Base-by-base conservation (phyloP, 495 filamentous ascomycete genomes). In the Parathielavia hyrcaniae region DNA sequence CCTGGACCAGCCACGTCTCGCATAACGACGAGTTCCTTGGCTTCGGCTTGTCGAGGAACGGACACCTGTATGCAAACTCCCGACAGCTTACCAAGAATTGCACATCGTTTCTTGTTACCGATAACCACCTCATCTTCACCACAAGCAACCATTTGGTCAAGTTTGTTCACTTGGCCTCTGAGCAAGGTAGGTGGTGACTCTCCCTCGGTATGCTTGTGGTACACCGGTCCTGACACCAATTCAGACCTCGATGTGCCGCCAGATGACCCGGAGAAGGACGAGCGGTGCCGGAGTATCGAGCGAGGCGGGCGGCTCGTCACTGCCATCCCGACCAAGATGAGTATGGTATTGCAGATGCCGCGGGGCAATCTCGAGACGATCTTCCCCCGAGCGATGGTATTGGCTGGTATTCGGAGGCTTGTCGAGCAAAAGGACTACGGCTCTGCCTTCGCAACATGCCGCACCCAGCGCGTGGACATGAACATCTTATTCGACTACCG, bases 401-500 rank as follows among this genome's bases (percentile, higher is more conserved):
- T 98, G 58, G 89, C 90, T 0, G 90, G 92, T 19, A 89, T 97
- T 43, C 81, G 93, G 44, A 79, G 82, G 38, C 84, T 85, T 41
- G 88, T 98, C 52, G 86, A 87, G 58, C 73, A 77, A 19, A 88
- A 86, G 67, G 79, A 93, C 46, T 98, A 97, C 63, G 84, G 78
- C 46, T 82, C 79, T 54, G 93, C 93, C 2, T 98, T 95, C 68
- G 73, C 88, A 26, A 83, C 86, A 40, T 98, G 93, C 68, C 83
- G 93, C 35, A 90, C 85, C 51, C 95, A 97, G 67, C 83, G 93
- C 60, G 93, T 98, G 4, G 93, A 98, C 67, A 90, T 97, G 86
- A 98, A 97, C 66, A 92, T 98, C 53, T 75, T 98, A n/a, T 91
- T 96, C 68, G 93, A 98, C 68, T 86, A 97, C 75, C 82, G 81